Evolutionary conservation across 176 grass and related monocot genomes (phyloP), one percentile per base, ranked within the genome.

Genomic region (Carex scoparia): DNA sequence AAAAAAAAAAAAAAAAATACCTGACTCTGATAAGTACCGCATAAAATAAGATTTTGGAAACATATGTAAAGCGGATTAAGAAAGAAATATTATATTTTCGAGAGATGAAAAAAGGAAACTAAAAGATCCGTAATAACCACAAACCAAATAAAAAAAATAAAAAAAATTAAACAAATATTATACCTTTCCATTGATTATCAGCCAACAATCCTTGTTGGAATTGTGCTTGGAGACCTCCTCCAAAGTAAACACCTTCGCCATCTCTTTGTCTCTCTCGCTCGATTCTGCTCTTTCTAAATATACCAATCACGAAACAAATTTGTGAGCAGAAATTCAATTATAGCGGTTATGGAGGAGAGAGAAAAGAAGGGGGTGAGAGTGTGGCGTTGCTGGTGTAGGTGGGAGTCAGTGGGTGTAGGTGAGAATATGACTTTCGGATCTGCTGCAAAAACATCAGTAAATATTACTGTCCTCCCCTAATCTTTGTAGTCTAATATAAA

Each of bases 141-240:
- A 5, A 81, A 62, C 18, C 37, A 70, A 19, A n/a, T 18, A 42
- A n/a, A 23, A 23, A 7, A 58, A 38, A 0, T 1, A 3, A 13
- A 6, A 42, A 28, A 4, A 9, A 1, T 60, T 12, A 4, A 65
- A 7, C 28, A 18, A 37, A 11, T 8, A 4, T 56, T 28, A 83
- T 80, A 97, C 94, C 94, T 94, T 97, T 83, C 94, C 94, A 79
- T 65, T 83, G 84, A 97, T 90, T 88, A 92, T 5, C 30, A 94
- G 86, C 94, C 94, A 97, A 85, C 94, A 97, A 31, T 94, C 91
- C 16, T 92, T 90, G 88, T 87, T 88, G 88, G 84, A 18, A 77
- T 81, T 94, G 91, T 97, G 94, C 89, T 88, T 87, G 51, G 89
- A 84, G 18, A 92, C 94, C 54, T 97, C 91, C 32, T 85, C 89